Conservation (phyloP, 805 yeast species). For the Cyberlindnera mrakii region DNA sequence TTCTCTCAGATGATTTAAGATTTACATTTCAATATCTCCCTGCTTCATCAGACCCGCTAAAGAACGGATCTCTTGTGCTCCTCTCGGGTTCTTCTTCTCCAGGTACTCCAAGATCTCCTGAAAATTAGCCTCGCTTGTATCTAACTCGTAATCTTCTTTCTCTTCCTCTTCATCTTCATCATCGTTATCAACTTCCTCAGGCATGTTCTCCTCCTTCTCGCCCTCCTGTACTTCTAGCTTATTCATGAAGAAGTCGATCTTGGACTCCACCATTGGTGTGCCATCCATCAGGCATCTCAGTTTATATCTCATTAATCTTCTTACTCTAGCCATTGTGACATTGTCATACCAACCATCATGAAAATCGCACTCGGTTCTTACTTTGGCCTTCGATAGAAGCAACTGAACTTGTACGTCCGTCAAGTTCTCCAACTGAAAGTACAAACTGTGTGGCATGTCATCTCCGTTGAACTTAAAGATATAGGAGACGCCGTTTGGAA, state of each 20-base stretch:
- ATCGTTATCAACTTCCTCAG: constrained; percentile 25
- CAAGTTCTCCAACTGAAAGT: constrained; percentile 77
- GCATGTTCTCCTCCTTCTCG: constrained; percentile 12
- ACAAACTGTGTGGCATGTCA: constrained; percentile 59
- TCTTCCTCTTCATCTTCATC: constrained; percentile 28
- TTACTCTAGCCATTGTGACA: constrained; percentile 53
- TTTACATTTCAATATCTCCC: constrained; percentile 4
- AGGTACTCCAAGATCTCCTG: constrained; percentile 18
- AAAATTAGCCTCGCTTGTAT: constrained; percentile 19
- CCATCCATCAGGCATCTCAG: constrained; percentile 50
- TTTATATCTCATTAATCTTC: constrained; percentile 70
- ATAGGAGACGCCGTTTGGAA: constrained; percentile 32
- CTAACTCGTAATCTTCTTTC: constrained; percentile 27
- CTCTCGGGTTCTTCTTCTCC: constrained; percentile 19
- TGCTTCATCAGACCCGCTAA: constrained; percentile 16
- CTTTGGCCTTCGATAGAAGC: constrained; percentile 33
- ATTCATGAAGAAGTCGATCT: constrained; percentile 36
- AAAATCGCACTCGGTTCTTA: constrained; percentile 42
- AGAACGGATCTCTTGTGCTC: constrained; percentile 16
- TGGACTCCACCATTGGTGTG: constrained; percentile 32
- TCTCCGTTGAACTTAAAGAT: constrained; percentile 67
- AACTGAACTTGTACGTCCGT: constrained; percentile 53
- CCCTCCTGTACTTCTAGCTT: constrained; percentile 22
- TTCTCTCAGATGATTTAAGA: neutral
- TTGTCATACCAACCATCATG: constrained; percentile 78